Evolutionary conservation across 2,329 filamentous ascomycete genomes (phyloP), one percentile per base, ranked within the genome.

Genomic region (Dactylonectria estremocensis): DNA sequence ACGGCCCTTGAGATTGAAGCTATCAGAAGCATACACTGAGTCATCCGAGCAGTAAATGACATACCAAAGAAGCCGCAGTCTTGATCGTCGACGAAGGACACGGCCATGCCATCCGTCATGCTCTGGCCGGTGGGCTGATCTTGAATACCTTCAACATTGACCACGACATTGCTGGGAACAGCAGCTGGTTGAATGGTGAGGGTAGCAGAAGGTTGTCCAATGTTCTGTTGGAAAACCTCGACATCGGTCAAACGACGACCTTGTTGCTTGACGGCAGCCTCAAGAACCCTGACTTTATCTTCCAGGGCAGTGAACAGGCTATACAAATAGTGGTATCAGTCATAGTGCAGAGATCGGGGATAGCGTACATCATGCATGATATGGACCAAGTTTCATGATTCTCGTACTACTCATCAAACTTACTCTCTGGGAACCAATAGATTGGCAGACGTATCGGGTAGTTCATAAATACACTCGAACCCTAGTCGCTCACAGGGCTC

Each of bases 21-120:
- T 50, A 18, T 50, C 2, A 57, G 31, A 2, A 28, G 24, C 2
- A 24, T 52, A 31, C 13, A 7, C 13, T 33, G 4, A 1, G 10
- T 3, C 9, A 35, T 3, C 14, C 13, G 35, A 3, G 7, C 37
- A 14, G 24, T 49, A 24, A 18, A 37, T 8, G 3, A 22, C 68
- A 48, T 54, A 65, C 68, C 68, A 37, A 70, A 70, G 35, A 68
- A 70, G 3, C 66, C 68, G 22, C 61, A 68, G 18, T 70, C 68
- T 37, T 68, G 50, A 9, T 70, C 68, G 24, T 65, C 28, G 11
- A 67, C 65, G 28, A 70, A 70, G 7, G 65, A 65, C 5, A 70
- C 57, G 5, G 68, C 68, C 68, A 70, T 70, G 1, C 68, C 68
- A 50, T 70, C 68, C 18, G 65, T 70, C 37, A 62, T 60, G 60